These are phyloP conservation scores for Solanum arcanum DNA, from an alignment of 257 asterid genomes.

Conservation along the genomic window DNA sequence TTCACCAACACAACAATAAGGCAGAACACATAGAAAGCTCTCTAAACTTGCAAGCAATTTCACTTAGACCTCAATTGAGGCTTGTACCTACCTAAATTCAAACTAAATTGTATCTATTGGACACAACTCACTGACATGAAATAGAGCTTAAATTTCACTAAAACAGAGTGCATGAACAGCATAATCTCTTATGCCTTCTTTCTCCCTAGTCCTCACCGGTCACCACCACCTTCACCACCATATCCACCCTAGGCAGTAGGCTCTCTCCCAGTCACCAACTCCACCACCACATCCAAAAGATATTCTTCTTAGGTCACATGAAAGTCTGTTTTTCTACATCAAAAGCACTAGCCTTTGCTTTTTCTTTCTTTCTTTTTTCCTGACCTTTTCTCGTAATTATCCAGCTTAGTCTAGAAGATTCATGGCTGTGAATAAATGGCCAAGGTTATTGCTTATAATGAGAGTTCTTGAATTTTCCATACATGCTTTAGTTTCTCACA, in stretches of 20 bases:
- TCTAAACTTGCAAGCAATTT: background rate
- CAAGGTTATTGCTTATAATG: background rate
- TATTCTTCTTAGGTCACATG: background rate
- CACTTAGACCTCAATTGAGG: background rate
- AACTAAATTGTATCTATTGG: background rate
- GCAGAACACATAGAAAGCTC: background rate
- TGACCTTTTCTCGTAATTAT: background rate
- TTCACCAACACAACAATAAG: background rate
- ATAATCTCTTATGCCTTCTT: background rate
- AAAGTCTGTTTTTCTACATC: background rate
- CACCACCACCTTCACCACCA: background rate
- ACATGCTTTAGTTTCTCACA: background rate
- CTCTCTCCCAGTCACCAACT: background rate
- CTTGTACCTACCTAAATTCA: background rate
- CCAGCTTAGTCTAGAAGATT: background rate
- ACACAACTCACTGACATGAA: background rate
- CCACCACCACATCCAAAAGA: background rate
- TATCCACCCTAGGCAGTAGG: background rate
- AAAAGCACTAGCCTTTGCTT: background rate
- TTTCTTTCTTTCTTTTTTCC: background rate
- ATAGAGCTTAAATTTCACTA: background rate
- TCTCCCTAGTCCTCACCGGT: background rate
- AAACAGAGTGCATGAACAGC: background rate
- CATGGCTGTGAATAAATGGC: background rate
- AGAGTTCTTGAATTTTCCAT: background rate